Conservation (phyloP, 2,329 filamentous ascomycete species). For the Lecanicillium sp. region DNA sequence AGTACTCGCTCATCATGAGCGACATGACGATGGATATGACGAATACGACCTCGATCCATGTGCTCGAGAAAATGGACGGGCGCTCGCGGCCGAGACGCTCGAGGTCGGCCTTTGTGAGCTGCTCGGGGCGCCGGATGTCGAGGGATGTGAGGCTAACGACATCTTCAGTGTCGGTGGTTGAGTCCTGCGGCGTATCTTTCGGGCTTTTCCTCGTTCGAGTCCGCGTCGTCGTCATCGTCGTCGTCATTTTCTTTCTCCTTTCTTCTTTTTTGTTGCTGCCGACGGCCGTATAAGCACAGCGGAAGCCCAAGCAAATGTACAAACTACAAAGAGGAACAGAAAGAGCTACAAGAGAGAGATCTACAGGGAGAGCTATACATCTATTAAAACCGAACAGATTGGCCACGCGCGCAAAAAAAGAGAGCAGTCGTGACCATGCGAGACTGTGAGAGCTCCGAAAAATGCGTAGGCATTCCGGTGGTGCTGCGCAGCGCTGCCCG, state of each 20-base stretch:
- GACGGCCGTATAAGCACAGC: too few species aligned
- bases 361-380: too few species aligned
- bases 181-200: background rate
- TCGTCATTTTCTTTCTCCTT: background rate
- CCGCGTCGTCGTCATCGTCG: background rate
- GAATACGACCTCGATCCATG: constrained; percentile 50
- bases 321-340: too few species aligned
- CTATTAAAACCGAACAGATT: too few species aligned
- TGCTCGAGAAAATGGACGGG: constrained; percentile 45
- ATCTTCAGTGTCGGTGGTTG: too few species aligned
- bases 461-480: constrained; percentile 10
- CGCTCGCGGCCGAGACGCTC: constrained; percentile 54
- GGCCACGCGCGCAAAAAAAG: too few species aligned
- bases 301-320: too few species aligned
- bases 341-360: too few species aligned
- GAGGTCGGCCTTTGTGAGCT: constrained; percentile 28
- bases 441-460: background rate
- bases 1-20: constrained; percentile 16
- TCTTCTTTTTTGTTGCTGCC: too few species aligned
- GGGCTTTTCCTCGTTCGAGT: background rate
- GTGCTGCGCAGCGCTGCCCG: background rate
- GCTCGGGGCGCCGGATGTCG: background rate
- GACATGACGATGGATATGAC: constrained; percentile 19
- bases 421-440: constrained; percentile 3
- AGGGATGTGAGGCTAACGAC: background rate